Conservation (phyloP, 768 basidiomycete species). For the Chiua virens region DNA sequence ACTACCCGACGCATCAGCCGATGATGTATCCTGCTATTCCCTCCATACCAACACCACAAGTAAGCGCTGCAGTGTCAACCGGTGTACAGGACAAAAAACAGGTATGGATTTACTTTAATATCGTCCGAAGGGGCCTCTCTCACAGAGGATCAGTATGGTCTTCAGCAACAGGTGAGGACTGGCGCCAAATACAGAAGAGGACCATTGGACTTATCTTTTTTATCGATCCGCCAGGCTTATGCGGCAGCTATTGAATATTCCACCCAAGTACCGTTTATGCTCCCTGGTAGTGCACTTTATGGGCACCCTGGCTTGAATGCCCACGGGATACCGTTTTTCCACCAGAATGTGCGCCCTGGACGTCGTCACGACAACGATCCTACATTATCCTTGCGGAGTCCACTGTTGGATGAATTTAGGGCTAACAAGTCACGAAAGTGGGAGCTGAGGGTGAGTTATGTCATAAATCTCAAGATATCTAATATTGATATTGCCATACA, state of each 20-base stretch:
- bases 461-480: neutral
- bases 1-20: constrained; percentile 55
- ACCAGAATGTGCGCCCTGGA: constrained; percentile 41
- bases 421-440: constrained; percentile 76
- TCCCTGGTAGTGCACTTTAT: constrained; percentile 46
- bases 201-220: neutral
- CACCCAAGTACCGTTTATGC: constrained; percentile 44
- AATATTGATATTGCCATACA: constrained; percentile 31
- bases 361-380: constrained; percentile 46
- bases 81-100: constrained; percentile 58
- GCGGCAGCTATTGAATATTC: constrained; percentile 48
- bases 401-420: constrained; percentile 82
- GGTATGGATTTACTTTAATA: constrained; percentile 36
- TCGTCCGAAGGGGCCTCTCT: neutral
- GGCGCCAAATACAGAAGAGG: constrained; percentile 4
- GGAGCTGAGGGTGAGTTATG: constrained; percentile 66
- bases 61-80: constrained; percentile 40
- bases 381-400: constrained; percentile 54
- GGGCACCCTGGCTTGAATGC: constrained; percentile 36
- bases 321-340: constrained; percentile 36
- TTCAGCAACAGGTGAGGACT: constrained; percentile 47
- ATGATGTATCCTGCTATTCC: constrained; percentile 57
- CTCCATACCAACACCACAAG: constrained; percentile 50
- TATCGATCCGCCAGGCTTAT: constrained; percentile 36
- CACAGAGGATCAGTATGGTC: constrained; percentile 37